Percentiles rank a stretch among this genome's conserved stretches.
Evolutionary conservation across 257 asterid genomes (phyloP).

Genomic region (Nicotiana attenuata): DNA sequence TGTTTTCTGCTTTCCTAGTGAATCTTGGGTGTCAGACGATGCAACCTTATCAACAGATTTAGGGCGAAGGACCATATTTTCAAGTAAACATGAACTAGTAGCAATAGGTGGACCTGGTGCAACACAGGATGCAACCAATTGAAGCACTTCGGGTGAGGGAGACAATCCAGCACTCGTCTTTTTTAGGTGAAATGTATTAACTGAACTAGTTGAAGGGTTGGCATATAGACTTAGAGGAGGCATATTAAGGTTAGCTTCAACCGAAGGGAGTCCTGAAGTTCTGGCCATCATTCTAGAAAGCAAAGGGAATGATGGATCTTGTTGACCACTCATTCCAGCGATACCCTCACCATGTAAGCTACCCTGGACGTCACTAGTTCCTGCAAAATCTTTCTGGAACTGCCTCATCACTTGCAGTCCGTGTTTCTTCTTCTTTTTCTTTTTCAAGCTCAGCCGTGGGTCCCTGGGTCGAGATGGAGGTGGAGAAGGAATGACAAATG

Average conservation of each 20-base stretch:
- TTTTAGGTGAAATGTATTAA: conserved; percentile 18
- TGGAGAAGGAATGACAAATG: conserved; percentile 69
- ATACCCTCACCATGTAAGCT: conserved; percentile 30
- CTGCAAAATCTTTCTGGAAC: conserved; percentile 20
- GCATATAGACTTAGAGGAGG: conserved; percentile 14
- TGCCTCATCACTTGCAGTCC: conserved; percentile 21
- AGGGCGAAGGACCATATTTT: conserved; percentile 10
- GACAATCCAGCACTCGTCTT: conserved; percentile 18
- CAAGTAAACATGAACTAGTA: conserved; percentile 6
- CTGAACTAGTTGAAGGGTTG: conserved; percentile 31
- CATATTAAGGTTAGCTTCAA: conserved; percentile 18
- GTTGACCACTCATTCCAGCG: conserved; percentile 34
- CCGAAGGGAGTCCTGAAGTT: conserved; percentile 19
- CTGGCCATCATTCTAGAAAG: conserved; percentile 22
- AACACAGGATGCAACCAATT: conserved; percentile 29
- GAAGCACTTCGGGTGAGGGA: conserved; percentile 43
- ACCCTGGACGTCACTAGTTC: conserved; percentile 12
- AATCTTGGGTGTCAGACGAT: conserved; percentile 18
- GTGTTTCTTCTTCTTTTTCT: conserved; percentile 40
- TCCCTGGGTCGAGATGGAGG: conserved; percentile 74
- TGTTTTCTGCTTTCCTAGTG: conserved; percentile 16
- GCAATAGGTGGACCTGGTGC: conserved; percentile 30
- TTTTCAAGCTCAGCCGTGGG: conserved; percentile 51
- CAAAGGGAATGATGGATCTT: conserved; percentile 20
- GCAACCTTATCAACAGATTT: conserved; percentile 26